Conservation (phyloP, 495 filamentous ascomycete genomes). For the Penicilliopsis zonata region DNA sequence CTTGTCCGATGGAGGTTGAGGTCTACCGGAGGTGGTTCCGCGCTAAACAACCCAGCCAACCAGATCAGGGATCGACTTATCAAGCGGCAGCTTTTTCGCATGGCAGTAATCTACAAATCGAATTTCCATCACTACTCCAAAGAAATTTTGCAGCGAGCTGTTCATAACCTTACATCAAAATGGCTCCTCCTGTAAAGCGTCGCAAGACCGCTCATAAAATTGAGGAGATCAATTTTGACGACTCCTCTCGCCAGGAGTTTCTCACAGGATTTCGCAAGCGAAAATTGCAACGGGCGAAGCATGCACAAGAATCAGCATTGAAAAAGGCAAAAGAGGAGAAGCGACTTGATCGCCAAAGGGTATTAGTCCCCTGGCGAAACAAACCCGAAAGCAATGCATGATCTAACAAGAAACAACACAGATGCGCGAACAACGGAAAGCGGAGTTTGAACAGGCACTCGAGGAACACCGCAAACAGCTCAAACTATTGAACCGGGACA, state of each 20-base stretch:
- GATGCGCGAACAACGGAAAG: conserved; percentile 69
- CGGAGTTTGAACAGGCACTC: conserved; percentile 69
- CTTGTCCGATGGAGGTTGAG: conserved; percentile 4
- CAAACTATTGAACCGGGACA: conserved; percentile 39
- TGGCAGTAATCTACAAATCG: conserved; percentile 1
- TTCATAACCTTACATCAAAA: conserved; percentile 5
- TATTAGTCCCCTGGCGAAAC: conserved; percentile 13
- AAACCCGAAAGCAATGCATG: neutral
- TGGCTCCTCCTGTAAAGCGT: conserved; percentile 47
- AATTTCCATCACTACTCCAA: neutral
- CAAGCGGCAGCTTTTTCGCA: neutral
- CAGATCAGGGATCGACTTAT: conserved; percentile 7
- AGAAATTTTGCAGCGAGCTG: too few species aligned
- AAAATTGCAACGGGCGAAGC: conserved; percentile 69
- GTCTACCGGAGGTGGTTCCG: conserved; percentile 3
- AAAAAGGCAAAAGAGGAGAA: conserved; percentile 64
- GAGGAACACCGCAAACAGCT: conserved; percentile 53
- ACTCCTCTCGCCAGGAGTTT: conserved; percentile 63
- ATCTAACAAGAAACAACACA: conserved; percentile 23
- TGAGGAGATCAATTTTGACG: conserved; percentile 79
- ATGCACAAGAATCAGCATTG: conserved; percentile 66
- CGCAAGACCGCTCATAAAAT: conserved; percentile 47
- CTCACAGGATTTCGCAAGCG: conserved; percentile 95
- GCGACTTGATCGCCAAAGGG: conserved; percentile 59
- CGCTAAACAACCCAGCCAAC: conserved; percentile 10